Percentiles rank a stretch among this genome's conserved stretches.
These are phyloP conservation scores for Xylaria curta DNA, from an alignment of 495 filamentous ascomycete species.

Conservation along the genomic window DNA sequence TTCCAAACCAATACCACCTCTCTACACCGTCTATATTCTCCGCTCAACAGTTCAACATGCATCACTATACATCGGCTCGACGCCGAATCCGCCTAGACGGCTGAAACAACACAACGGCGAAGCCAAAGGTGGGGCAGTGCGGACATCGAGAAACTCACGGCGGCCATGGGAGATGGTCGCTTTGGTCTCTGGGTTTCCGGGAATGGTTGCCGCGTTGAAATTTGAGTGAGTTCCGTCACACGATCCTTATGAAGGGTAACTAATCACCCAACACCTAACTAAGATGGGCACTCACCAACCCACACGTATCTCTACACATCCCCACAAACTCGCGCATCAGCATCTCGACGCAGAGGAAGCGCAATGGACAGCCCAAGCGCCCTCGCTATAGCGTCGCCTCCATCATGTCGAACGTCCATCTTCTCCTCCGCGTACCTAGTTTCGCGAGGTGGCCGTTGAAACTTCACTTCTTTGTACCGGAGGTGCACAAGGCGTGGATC, in stretches of 20 bases:
- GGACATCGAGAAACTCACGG: slow-evolving; percentile 68
- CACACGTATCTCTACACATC: slow-evolving; percentile 77
- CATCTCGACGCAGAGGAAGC: slow-evolving; percentile 43
- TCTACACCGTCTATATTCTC: slow-evolving; percentile 78
- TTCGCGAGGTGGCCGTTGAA: slow-evolving; percentile 84
- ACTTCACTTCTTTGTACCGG: slow-evolving; percentile 77
- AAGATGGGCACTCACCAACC: slow-evolving; percentile 93
- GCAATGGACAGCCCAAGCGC: slow-evolving; percentile 53
- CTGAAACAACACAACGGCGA: slow-evolving; percentile 89
- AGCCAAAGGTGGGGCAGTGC: slow-evolving; percentile 75
- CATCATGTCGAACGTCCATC: slow-evolving; percentile 75
- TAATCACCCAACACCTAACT: slow-evolving; percentile 40
- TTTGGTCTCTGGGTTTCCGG: slow-evolving; percentile 88
- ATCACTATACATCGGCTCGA: slow-evolving; percentile 86
- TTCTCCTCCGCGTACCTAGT: slow-evolving; percentile 75
- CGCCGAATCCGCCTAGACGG: slow-evolving; percentile 82
- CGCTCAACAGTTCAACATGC: slow-evolving; percentile 72
- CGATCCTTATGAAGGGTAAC: not conserved
- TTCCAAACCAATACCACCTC: slow-evolving; percentile 58
- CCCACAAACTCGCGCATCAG: slow-evolving; percentile 60
- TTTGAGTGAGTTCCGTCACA: slow-evolving; percentile 74
- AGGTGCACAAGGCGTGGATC: slow-evolving; percentile 73
- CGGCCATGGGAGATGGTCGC: slow-evolving; percentile 94
- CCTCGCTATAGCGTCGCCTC: slow-evolving; percentile 65
- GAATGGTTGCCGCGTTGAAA: slow-evolving; percentile 83